These are phyloP conservation scores for Ormosia emarginata DNA, from an alignment of 306 rosid species.

Conservation along the genomic window DNA sequence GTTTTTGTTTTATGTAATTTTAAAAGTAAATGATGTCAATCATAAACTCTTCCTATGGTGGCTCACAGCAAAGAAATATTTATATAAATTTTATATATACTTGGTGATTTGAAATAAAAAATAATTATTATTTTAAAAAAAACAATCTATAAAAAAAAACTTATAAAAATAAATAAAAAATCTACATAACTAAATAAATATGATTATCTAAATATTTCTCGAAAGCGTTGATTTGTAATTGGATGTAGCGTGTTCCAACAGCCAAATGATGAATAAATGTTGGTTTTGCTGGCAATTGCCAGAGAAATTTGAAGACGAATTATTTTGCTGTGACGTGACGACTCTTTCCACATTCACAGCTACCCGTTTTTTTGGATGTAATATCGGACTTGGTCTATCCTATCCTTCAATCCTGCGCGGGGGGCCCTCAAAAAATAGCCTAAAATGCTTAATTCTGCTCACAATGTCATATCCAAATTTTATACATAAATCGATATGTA, in stretches of 20 bases:
- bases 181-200: too few species aligned
- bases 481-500: too few species aligned
- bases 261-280: conserved; percentile 12
- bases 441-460: background rate
- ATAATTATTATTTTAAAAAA: too few species aligned
- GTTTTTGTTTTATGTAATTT: too few species aligned
- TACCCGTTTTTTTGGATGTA: background rate
- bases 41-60: background rate
- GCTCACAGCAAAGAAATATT: too few species aligned
- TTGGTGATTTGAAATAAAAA: too few species aligned
- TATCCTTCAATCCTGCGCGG: background rate
- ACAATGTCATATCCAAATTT: too few species aligned
- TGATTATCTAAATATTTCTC: too few species aligned
- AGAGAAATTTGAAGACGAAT: background rate
- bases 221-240: background rate
- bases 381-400: background rate
- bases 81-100: too few species aligned
- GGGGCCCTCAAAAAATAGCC: background rate
- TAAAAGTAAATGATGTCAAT: too few species aligned
- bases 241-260: conserved; percentile 1
- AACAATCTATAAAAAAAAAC: too few species aligned
- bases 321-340: background rate
- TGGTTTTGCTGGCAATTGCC: background rate
- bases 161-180: too few species aligned
- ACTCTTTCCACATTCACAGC: background rate